Conservation (phyloP, 805 yeast genomes). For the Teunomyces kruisii region DNA sequence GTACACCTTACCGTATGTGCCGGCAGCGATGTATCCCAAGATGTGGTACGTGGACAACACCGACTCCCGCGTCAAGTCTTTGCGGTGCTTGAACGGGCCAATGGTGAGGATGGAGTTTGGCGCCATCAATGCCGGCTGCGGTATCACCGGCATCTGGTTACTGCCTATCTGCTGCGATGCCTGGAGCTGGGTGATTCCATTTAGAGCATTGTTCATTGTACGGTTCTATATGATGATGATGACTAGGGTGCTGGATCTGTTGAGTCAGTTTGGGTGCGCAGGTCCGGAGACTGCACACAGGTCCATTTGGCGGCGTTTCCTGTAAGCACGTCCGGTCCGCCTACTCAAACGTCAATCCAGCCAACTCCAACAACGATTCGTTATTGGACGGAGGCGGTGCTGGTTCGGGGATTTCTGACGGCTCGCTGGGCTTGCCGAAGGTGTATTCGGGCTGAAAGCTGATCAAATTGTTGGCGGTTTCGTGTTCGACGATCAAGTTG, state of each 20-base stretch:
- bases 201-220: not conserved
- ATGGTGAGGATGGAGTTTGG: slow-evolving; percentile 39
- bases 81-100: slow-evolving; percentile 48
- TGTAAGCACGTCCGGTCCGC: no score
- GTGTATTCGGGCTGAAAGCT: slow-evolving; percentile 5
- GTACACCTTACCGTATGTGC: slow-evolving; percentile 94
- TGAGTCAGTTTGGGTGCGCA: no score
- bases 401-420: not conserved
- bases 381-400: not conserved
- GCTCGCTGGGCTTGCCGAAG: slow-evolving; percentile 4
- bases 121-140: slow-evolving; percentile 35
- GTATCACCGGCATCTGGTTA: slow-evolving; percentile 13
- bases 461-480: slow-evolving; percentile 10
- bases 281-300: no score
- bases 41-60: slow-evolving; percentile 86
- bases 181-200: not conserved
- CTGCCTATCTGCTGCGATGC: not conserved
- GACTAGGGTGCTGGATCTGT: no score
- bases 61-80: slow-evolving; percentile 63
- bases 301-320: no score
- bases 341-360: slow-evolving; percentile 4
- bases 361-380: slow-evolving; percentile 1
- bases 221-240: no score
- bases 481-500: slow-evolving; percentile 6
- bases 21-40: slow-evolving; percentile 96